phyloP scores from a whole-genome alignment of 345 rosid genomes.

The Ricinus communis region DNA sequence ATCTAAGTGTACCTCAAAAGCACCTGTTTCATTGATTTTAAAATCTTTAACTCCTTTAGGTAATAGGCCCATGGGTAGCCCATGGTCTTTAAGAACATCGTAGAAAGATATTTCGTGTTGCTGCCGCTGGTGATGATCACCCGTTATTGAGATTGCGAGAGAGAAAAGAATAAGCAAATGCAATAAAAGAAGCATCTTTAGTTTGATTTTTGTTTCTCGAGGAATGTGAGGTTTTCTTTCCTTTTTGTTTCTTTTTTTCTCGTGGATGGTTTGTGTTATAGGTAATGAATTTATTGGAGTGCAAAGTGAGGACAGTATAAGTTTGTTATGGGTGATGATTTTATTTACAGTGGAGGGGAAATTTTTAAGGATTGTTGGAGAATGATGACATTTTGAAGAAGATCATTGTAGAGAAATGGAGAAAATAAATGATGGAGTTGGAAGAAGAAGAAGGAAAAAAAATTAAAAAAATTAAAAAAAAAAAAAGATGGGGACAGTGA shows the following conservation, averaged over 20 bases:
- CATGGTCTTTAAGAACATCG: slow-evolving; percentile 55
- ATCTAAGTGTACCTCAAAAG: slow-evolving; percentile 67
- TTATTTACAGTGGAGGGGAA: background rate
- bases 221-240: no score
- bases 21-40: slow-evolving; percentile 49
- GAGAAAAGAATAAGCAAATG: slow-evolving; percentile 24
- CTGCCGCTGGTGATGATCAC: slow-evolving; percentile 6
- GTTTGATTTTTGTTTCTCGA: background rate
- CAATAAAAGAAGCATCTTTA: slow-evolving; percentile 30
- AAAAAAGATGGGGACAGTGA: slow-evolving; percentile 40
- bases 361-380: slow-evolving; percentile 30
- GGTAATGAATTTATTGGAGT: background rate
- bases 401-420: background rate
- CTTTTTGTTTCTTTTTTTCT: background rate
- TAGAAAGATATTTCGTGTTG: slow-evolving; percentile 42
- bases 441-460: slow-evolving; percentile 17
- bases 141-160: slow-evolving; percentile 21
- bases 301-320: no score
- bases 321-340: background rate
- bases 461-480: no score
- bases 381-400: background rate
- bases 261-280: no score
- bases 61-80: slow-evolving; percentile 75
- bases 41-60: slow-evolving; percentile 74
- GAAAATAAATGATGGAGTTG: background rate